Conservation (phyloP, 768 basidiomycete genomes). For the Rhizopogon sp. region DNA sequence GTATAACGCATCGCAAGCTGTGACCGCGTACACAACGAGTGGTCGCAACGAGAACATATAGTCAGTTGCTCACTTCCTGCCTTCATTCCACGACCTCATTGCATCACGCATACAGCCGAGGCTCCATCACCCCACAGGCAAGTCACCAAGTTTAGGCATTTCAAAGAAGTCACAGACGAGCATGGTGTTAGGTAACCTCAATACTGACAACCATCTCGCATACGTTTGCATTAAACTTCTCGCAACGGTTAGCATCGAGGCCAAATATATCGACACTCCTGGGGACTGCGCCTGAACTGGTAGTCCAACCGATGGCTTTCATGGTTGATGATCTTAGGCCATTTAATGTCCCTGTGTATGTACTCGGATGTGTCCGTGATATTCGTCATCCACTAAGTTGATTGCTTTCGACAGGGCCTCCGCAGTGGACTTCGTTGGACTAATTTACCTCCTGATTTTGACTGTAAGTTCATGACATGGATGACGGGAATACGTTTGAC, state of each 20-base stretch:
- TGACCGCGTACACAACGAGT: conserved; percentile 43
- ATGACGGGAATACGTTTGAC: conserved; percentile 2
- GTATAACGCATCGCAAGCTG: conserved; percentile 44
- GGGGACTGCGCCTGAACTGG: conserved; percentile 41
- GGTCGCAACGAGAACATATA: conserved; percentile 57
- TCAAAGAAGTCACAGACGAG: not conserved
- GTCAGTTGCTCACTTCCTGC: conserved; percentile 30
- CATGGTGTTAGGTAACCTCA: conserved; percentile 16
- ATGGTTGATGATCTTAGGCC: conserved; percentile 46
- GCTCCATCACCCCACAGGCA: conserved; percentile 5
- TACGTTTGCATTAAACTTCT: conserved; percentile 29
- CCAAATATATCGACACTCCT: conserved; percentile 34
- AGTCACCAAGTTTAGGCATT: conserved; percentile 5
- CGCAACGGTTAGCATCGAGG: conserved; percentile 18
- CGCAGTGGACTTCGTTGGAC: conserved; percentile 48
- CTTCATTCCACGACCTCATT: not conserved
- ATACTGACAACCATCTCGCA: conserved; percentile 35
- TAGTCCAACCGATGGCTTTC: conserved; percentile 46
- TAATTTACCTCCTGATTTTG: conserved; percentile 43
- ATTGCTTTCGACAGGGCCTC: conserved; percentile 34
- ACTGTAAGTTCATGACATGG: conserved; percentile 12
- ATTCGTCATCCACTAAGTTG: not conserved
- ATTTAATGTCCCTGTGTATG: conserved; percentile 56
- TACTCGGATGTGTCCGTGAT: not conserved
- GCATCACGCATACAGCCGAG: conserved; percentile 12